Percentiles rank a stretch among this genome's conserved stretches.
phyloP scores from a whole-genome alignment of 2,329 filamentous ascomycete genomes.

The Tolypocladium guangdongense region DNA sequence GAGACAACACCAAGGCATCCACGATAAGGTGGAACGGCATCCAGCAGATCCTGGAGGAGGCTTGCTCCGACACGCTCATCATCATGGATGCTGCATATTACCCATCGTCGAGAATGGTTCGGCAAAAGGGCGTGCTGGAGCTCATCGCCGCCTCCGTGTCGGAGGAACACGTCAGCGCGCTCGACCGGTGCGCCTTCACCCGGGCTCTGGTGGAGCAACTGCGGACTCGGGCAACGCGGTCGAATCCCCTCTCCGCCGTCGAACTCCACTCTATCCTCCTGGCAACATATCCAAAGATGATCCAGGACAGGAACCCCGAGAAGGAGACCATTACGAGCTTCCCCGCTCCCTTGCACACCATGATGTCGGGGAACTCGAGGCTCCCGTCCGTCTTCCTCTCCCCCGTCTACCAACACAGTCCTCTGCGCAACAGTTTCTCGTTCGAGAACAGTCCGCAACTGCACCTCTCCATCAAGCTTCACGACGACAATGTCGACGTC shows the following conservation, averaged over 20 bases:
- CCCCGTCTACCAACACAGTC: conserved; percentile 33
- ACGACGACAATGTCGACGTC: conserved; percentile 38
- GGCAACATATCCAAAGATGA: conserved; percentile 38
- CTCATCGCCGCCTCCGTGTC: conserved; percentile 44
- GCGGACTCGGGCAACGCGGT: conserved; percentile 32
- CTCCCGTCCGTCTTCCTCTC: conserved; percentile 46
- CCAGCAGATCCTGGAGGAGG: conserved; percentile 45
- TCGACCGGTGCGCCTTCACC: conserved; percentile 43
- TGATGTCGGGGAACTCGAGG: conserved; percentile 40
- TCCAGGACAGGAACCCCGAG: conserved; percentile 37
- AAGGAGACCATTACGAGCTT: conserved; percentile 36
- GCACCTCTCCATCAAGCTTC: conserved; percentile 38
- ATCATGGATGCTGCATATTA: conserved; percentile 50
- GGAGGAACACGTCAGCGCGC: conserved; percentile 35
- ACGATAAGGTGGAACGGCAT: conserved; percentile 45
- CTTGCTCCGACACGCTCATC: conserved; percentile 42
- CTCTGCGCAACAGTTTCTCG: conserved; percentile 25
- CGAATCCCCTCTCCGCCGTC: conserved; percentile 35
- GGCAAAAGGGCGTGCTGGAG: conserved; percentile 43
- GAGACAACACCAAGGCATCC: conserved; percentile 30
- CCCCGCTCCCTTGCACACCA: conserved; percentile 43
- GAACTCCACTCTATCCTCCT: conserved; percentile 45
- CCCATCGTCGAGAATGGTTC: conserved; percentile 39
- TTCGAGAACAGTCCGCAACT: conserved; percentile 36
- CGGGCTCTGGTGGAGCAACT: conserved; percentile 38